Base-by-base conservation (phyloP, 2,329 filamentous ascomycete species). In the Aureobasidium vineae region DNA sequence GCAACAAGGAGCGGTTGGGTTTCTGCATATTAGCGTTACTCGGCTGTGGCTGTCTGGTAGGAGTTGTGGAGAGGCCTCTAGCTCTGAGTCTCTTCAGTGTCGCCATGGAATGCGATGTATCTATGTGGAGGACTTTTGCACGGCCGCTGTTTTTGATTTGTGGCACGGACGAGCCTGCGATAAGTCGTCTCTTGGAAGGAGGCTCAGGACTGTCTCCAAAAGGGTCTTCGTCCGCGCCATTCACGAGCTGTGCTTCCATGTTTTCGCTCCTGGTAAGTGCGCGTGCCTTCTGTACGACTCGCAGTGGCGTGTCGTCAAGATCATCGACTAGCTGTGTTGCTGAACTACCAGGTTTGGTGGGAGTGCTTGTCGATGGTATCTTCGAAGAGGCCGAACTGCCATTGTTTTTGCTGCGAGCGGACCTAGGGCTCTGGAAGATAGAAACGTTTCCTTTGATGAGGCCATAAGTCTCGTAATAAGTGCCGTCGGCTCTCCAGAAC, bases 401-500 rank as follows among this genome's bases (percentile, higher is more conserved):
- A 11, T 11, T 28, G 15, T 36, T 49, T 13, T 11, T 26, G 21
- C 11, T 61, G 28, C n/a, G 41, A 19, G 21, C 43, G 6, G 57
- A 36, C 13, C 21, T 49, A 15, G 57, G 28, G 38, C 43, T 49
- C 5, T 47, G 8, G 13, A 31, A 41, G 3, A 49, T 28, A 38
- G 57, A 61, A 1, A 36, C 6, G 19, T 6, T 47, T 26, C 57
- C 57, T 38, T 61, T 61, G 43, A 19, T 11, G 23, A 61, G 57
- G 16, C 41, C 57, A 16, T 49, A 61, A 10, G 41, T 38, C 19
- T 61, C 43, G n/a, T 61, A 28, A 26, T 49, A 38, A n/a, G 26
- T 38, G 28, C 57, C 57, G 10, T 49, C 43, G 5, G 57, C 57
- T 21, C 6, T 61, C 57, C 57, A 61, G 28, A 61, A 61, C 2